Base-by-base conservation (phyloP, 2,329 filamentous ascomycete genomes). In the Bipolaris victoriae region DNA sequence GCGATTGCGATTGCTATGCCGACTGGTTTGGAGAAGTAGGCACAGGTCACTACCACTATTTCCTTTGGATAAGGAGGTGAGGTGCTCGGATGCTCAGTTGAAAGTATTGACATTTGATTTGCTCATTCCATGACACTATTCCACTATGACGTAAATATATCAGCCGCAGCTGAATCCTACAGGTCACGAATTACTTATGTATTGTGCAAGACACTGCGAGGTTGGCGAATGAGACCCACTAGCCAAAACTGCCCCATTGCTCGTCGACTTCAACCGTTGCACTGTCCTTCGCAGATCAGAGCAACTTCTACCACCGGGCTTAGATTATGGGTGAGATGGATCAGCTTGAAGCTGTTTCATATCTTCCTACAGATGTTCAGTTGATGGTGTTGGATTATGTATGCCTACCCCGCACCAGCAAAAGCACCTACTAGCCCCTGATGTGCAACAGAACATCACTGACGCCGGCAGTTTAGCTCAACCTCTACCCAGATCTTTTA, bases 401-500 rank as follows among this genome's bases (percentile, higher is more conserved):
- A 22, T 11, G 26, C 29, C 29, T 40, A 22, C 45, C 36, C 29
- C 3, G 26, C 36, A 24, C 33, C 22, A 2, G 10, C 37, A 18
- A 18, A 33, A 5, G 20, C 24, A 29, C 15, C 16, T 40, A 36
- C 16, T 40, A 36, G 37, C 40, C 41, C 11, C n/a, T 26, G 37
- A 13, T n/a, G 15, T 9, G 22, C 4, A 31, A 31, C 29, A 18
- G 36, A 33, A 31, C 15, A 31, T 36, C 18, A 20, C 31, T 36
- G 15, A 48, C 31, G 3, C n/a, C 6, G 5, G 6, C 29, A 36
- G 24, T 48, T 15, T 36, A 48, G 45, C 24, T 48, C 16, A 18
- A 18, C 31, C 44, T 59, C 13, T 51, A 49, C 24, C 22, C 53
- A 3, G 53, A 60, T 43, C 16, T 61, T 13, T 29, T 44, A 41